Percentiles rank a stretch among this genome's conserved stretches.
phyloP scores from a whole-genome alignment of 1,284 basidiomycete species.

The Hypsizygus ulmarius region DNA sequence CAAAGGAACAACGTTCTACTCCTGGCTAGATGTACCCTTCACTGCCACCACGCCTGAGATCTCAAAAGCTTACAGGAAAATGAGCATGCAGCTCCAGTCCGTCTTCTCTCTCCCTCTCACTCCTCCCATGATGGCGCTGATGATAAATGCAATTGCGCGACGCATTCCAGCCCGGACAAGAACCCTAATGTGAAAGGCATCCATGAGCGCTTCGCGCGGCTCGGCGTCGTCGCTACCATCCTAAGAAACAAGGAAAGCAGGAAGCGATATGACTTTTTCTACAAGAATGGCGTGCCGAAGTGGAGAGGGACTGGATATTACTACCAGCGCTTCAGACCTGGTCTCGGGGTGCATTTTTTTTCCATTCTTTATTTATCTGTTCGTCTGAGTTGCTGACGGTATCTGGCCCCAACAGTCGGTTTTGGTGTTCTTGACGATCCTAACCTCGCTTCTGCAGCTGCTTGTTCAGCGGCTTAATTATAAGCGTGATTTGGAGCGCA shows the following conservation, averaged over 20 bases:
- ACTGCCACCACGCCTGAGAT: slow-evolving; percentile 75
- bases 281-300: slow-evolving; percentile 86
- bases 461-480: slow-evolving; percentile 77
- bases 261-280: slow-evolving; percentile 87
- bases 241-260: slow-evolving; percentile 74
- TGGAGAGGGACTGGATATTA: slow-evolving; percentile 91
- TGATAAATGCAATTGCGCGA: not conserved
- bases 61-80: slow-evolving; percentile 84
- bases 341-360: slow-evolving; percentile 61
- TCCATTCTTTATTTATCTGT: not conserved
- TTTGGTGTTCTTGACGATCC: slow-evolving; percentile 66
- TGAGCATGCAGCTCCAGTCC: slow-evolving; percentile 85
- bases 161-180: slow-evolving; percentile 77
- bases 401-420: slow-evolving; percentile 51
- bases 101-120: slow-evolving; percentile 28
- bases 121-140: slow-evolving; percentile 2
- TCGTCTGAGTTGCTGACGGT: not conserved
- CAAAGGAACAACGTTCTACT: slow-evolving; percentile 89
- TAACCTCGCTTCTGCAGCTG: slow-evolving; percentile 80
- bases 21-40: slow-evolving; percentile 72
- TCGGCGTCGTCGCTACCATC: slow-evolving; percentile 84
- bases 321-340: slow-evolving; percentile 90
- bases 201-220: slow-evolving; percentile 83
- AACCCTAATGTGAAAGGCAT: slow-evolving; percentile 79
- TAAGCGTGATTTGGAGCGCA: slow-evolving; percentile 64